A percentile compares a stretch with the other conserved stretches of the same genome.
Evolutionary conservation across 176 grass and related monocot genomes (phyloP).

Genomic region (Chloris gayana): DNA sequence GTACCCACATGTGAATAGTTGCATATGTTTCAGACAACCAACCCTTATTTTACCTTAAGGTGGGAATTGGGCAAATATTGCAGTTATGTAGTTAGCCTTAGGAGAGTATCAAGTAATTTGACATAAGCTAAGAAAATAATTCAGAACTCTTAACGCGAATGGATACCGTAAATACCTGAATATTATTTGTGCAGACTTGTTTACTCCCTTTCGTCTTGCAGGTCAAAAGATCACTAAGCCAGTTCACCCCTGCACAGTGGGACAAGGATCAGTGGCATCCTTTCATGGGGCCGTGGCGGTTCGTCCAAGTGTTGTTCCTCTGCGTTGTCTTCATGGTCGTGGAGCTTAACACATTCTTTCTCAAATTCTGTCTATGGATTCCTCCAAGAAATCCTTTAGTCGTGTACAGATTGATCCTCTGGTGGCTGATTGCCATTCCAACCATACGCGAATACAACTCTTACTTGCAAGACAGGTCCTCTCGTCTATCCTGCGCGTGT

Average conservation of each 20-base stretch:
- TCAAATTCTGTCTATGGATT: slow-evolving; percentile 94
- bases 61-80: neutral
- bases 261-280: slow-evolving; percentile 98
- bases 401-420: slow-evolving; percentile 78
- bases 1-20: slow-evolving; percentile 39
- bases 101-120: neutral
- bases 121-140: neutral
- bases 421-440: slow-evolving; percentile 98
- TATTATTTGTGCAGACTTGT: neutral
- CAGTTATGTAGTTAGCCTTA: neutral
- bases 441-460: slow-evolving; percentile 99
- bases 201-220: slow-evolving; percentile 35
- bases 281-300: slow-evolving; percentile 87
- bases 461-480: slow-evolving; percentile 94
- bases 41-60: slow-evolving; percentile 8
- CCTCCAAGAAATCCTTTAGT: slow-evolving; percentile 92
- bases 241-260: slow-evolving; percentile 95
- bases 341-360: slow-evolving; percentile 96
- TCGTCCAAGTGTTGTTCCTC: slow-evolving; percentile 88
- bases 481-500: neutral
- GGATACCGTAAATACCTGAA: neutral
- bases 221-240: slow-evolving; percentile 92
- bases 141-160: neutral
- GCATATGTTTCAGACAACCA: slow-evolving; percentile 33
- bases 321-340: slow-evolving; percentile 91